These are phyloP conservation scores for Aristolochia contorta DNA, from an alignment of 164 flowering plant genomes.

Conservation along the genomic window DNA sequence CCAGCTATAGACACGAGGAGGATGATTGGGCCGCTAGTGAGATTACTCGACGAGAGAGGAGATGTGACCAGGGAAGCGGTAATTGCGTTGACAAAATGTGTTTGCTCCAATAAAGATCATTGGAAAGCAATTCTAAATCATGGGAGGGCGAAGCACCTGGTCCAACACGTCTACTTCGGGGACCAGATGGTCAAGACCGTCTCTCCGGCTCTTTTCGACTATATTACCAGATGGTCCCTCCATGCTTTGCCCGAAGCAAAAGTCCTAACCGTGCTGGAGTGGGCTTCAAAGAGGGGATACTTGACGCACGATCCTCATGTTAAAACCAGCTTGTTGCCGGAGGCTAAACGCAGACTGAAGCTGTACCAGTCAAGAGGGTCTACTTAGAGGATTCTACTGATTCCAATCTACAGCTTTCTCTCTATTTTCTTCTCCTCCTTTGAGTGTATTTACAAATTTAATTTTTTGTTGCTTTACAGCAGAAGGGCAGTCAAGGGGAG, in stretches of 20 bases:
- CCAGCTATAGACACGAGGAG: conserved; percentile 67
- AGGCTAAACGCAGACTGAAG: too few relatives aligned
- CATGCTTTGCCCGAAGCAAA: conserved; percentile 56
- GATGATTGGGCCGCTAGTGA: conserved; percentile 58
- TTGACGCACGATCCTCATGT: conserved; percentile 28
- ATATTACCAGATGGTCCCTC: conserved; percentile 42
- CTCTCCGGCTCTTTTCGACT: conserved; percentile 50
- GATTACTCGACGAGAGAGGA: conserved; percentile 53
- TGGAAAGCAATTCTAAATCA: conserved; percentile 53
- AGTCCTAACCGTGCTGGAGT: conserved; percentile 63
- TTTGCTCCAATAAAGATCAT: conserved; percentile 54
- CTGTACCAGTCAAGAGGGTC: too few relatives aligned
- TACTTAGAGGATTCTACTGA: too few relatives aligned
- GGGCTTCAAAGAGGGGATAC: conserved; percentile 52
- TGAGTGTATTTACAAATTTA: too few relatives aligned
- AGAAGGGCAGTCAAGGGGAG: too few relatives aligned
- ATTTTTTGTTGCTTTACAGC: not conserved
- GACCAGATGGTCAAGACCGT: conserved; percentile 60
- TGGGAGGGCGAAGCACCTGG: conserved; percentile 56
- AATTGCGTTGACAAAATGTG: conserved; percentile 56
- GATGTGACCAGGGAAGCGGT: conserved; percentile 50
- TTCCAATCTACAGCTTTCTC: too few relatives aligned
- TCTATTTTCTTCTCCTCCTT: too few relatives aligned
- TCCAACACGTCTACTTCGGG: conserved; percentile 66
- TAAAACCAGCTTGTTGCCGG: conserved; percentile 24